Base-by-base conservation (phyloP, 176 grass and related monocot genomes). In the Oryza glumipatula region DNA sequence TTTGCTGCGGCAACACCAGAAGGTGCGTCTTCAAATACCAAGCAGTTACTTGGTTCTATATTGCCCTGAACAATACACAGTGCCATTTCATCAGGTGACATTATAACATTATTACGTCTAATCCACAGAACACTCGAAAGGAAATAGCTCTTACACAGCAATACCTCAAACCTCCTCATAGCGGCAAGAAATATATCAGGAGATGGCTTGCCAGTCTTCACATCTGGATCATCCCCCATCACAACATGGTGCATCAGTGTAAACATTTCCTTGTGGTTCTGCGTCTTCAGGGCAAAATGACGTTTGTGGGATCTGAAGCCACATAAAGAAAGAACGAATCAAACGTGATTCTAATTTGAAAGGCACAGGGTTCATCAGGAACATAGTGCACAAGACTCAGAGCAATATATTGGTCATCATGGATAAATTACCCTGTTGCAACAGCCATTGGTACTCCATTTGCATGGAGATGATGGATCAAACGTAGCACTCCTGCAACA, bases 1-100 rank as follows among this genome's bases (percentile, higher is more conserved):
- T 91, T 98, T 6, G 96, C 96, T 78, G 96, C 96, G 68, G 88
- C 89, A 81, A 98, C 91, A 80, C 96, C 96, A 23, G 89, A 80
- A 49, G 96, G 96, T 6, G 96, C 96, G 79, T 98, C 93, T 80
- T 96, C 96, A 87, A 98, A 98, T 70, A 98, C 93, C 72, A 98
- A 90, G 77, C 92, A 89, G 0, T 89, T 92, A 79, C 78, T 86
- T 22, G 89, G 88, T 56, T 92, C 96, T 61, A 91, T 81, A 60
- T 86, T 83, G 4, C 76, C 93, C 96, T 98, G 26, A 58, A 61
- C 72, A 17, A 79, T 74, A 74, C n/a, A 9, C 28, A 63, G 60
- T 58, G 74, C 24, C 78, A 72, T 15, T 68, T 36, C 38, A 78
- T 86, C 26, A 83, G 17, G 54, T 67, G 49, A 83, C 75, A 43